Percentiles rank a stretch among this genome's conserved stretches.
Conservation (phyloP, 192 early-diverging fungal species). For the Backusella mclennaniae region DNA sequence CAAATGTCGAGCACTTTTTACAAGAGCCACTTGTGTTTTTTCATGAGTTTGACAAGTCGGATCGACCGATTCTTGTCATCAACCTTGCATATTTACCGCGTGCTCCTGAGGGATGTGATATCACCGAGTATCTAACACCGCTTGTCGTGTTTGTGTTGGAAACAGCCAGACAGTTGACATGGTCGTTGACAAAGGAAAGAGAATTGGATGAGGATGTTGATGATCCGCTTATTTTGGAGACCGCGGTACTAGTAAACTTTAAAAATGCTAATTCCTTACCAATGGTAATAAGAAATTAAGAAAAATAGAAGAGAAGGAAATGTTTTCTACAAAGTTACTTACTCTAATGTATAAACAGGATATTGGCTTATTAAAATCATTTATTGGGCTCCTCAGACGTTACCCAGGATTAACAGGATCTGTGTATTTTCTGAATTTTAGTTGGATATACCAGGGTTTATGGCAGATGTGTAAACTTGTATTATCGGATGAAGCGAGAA, state of each 20-base stretch:
- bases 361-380: slow-evolving; percentile 5
- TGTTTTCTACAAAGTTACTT: background rate
- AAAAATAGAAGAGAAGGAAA: background rate
- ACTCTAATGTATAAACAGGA: slow-evolving; percentile 4
- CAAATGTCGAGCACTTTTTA: slow-evolving; percentile 18
- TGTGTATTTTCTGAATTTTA: slow-evolving; percentile 43
- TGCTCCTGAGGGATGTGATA: slow-evolving; percentile 8
- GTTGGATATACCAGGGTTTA: slow-evolving; percentile 43
- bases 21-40: slow-evolving; percentile 35
- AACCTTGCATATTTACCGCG: slow-evolving; percentile 28
- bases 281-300: background rate
- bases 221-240: slow-evolving; percentile 20
- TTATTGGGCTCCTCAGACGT: slow-evolving; percentile 2
- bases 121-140: slow-evolving; percentile 20
- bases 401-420: slow-evolving; percentile 27
- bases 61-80: slow-evolving; percentile 34
- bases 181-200: slow-evolving; percentile 22
- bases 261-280: slow-evolving; percentile 27
- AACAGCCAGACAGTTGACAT: slow-evolving; percentile 25
- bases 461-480: slow-evolving; percentile 44
- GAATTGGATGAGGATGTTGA: slow-evolving; percentile 4
- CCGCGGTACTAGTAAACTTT: slow-evolving; percentile 22
- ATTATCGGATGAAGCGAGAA: slow-evolving; percentile 35
- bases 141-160: slow-evolving; percentile 39
- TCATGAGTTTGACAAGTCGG: slow-evolving; percentile 31